Conservation (phyloP, 2,329 filamentous ascomycete species). For the Cladosporium phlei region DNA sequence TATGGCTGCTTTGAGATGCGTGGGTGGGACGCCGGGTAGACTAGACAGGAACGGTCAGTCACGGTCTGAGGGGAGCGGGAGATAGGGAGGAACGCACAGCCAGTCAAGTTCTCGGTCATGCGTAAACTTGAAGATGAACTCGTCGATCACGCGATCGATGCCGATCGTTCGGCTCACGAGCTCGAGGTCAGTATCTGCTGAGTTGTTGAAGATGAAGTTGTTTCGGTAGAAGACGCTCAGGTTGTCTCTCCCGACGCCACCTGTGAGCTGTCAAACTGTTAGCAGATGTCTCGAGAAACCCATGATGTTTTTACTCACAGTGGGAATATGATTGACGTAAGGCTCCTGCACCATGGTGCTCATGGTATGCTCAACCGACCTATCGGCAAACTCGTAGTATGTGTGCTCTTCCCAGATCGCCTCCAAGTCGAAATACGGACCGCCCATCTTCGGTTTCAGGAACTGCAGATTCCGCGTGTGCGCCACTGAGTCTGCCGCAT, state of each 20-base stretch:
- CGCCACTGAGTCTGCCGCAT: constrained; percentile 53
- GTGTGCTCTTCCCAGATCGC: constrained; percentile 76
- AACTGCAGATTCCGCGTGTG: constrained; percentile 64
- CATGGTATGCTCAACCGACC: constrained; percentile 69
- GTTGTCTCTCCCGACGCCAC: constrained; percentile 61
- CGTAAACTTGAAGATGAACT: constrained; percentile 63
- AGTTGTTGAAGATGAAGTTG: constrained; percentile 72
- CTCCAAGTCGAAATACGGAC: constrained; percentile 69
- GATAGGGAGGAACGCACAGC: constrained; percentile 51
- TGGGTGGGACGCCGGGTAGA: constrained; percentile 57
- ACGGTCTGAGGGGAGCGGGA: neutral
- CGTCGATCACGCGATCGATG: constrained; percentile 66
- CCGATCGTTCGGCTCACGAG: constrained; percentile 68
- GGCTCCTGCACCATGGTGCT: constrained; percentile 75
- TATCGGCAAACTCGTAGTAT: constrained; percentile 63
- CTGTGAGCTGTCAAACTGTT: constrained; percentile 41
- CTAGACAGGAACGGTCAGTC: constrained; percentile 32
- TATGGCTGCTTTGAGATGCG: constrained; percentile 49
- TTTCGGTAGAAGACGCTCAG: constrained; percentile 66
- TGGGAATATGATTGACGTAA: constrained; percentile 74
- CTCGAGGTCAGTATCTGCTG: constrained; percentile 61
- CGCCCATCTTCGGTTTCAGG: constrained; percentile 58
- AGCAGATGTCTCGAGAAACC: neutral
- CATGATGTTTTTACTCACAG: constrained; percentile 28
- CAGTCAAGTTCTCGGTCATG: constrained; percentile 62